Evolutionary conservation across 2,329 filamentous ascomycete genomes (phyloP).

Genomic region (Cladosporium sp.): DNA sequence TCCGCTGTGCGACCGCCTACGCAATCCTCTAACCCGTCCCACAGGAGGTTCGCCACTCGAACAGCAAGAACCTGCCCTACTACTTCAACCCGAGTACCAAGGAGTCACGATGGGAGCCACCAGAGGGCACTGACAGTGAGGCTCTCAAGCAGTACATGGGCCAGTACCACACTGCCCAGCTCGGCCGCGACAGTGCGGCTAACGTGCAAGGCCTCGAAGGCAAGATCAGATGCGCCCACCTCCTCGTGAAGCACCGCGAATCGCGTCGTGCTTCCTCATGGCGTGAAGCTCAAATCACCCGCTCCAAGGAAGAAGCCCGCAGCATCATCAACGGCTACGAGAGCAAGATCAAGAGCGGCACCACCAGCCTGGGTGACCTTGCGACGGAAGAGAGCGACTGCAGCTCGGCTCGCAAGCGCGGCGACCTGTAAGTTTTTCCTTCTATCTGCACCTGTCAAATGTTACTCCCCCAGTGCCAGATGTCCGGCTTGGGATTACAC

Average conservation of each 20-base stretch:
- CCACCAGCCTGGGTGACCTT: slow-evolving; percentile 70
- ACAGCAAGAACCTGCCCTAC: slow-evolving; percentile 97
- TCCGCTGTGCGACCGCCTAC: slow-evolving; percentile 1
- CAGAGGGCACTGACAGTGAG: slow-evolving; percentile 79
- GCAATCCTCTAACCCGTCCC: slow-evolving; percentile 8
- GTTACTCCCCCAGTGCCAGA: not conserved
- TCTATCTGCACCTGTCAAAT: not conserved
- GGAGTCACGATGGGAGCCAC: slow-evolving; percentile 93
- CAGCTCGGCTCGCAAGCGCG: slow-evolving; percentile 88
- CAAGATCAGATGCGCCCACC: slow-evolving; percentile 89
- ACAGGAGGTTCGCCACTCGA: slow-evolving; percentile 85
- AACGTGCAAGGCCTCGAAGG: slow-evolving; percentile 48
- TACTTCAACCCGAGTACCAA: slow-evolving; percentile 90
- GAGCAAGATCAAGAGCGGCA: slow-evolving; percentile 67
- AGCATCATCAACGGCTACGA: slow-evolving; percentile 73
- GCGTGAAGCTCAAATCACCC: slow-evolving; percentile 84
- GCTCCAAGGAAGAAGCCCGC: slow-evolving; percentile 81
- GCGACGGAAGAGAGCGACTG: slow-evolving; percentile 90
- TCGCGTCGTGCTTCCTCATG: slow-evolving; percentile 89
- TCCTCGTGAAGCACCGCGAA: slow-evolving; percentile 88
- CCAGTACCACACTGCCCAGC: slow-evolving; percentile 62
- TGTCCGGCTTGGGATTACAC: slow-evolving; percentile 9
- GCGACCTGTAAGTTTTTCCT: slow-evolving; percentile 64
- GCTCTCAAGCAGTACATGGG: slow-evolving; percentile 95
- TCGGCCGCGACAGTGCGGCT: slow-evolving; percentile 32